Percentiles rank a stretch among this genome's conserved stretches.
These are phyloP conservation scores for Aspergillus ostianus DNA, from an alignment of 495 filamentous ascomycete genomes.

Conservation along the genomic window DNA sequence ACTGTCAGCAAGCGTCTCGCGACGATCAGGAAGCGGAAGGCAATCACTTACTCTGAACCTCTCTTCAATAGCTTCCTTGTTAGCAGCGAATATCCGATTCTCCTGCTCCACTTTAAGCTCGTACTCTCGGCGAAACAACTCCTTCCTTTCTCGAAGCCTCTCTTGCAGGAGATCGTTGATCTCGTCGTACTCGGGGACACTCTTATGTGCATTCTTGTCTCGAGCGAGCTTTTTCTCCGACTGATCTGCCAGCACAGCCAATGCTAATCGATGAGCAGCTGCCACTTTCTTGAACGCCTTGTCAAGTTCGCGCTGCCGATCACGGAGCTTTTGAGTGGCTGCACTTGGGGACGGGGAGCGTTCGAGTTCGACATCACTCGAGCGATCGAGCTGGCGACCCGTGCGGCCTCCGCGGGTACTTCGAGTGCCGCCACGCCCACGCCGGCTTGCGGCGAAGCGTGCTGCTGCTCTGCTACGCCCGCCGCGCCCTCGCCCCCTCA, in stretches of 20 bases:
- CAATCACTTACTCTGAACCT: conserved; percentile 26
- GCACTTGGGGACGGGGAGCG: conserved; percentile 39
- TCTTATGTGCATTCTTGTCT: conserved; percentile 43
- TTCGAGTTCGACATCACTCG: conserved; percentile 30
- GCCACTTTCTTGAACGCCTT: conserved; percentile 44
- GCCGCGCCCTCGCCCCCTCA: conserved; percentile 38
- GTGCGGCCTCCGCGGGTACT: conserved; percentile 21
- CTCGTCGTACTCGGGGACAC: conserved; percentile 41
- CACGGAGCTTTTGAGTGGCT: conserved; percentile 34
- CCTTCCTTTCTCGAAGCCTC: conserved; percentile 16
- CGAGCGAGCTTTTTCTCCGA: conserved; percentile 36
- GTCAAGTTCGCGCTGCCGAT: conserved; percentile 43
- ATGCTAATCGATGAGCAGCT: conserved; percentile 36
- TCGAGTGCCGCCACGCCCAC: conserved; percentile 24
- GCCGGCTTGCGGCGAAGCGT: conserved; percentile 19
- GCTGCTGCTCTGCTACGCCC: conserved; percentile 32
- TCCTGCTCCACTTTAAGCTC: conserved; percentile 29
- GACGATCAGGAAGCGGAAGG: conserved; percentile 1
- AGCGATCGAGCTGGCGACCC: conserved; percentile 24
- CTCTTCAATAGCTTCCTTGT: conserved; percentile 29
- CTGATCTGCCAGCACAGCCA: conserved; percentile 39
- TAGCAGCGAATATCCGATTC: conserved; percentile 26
- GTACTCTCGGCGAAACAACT: conserved; percentile 25
- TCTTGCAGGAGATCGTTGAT: conserved; percentile 23
- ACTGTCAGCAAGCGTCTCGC: conserved; percentile 6